phyloP scores from a whole-genome alignment of 192 early-diverging fungal genomes.

The Irineochytrium annulatum region DNA sequence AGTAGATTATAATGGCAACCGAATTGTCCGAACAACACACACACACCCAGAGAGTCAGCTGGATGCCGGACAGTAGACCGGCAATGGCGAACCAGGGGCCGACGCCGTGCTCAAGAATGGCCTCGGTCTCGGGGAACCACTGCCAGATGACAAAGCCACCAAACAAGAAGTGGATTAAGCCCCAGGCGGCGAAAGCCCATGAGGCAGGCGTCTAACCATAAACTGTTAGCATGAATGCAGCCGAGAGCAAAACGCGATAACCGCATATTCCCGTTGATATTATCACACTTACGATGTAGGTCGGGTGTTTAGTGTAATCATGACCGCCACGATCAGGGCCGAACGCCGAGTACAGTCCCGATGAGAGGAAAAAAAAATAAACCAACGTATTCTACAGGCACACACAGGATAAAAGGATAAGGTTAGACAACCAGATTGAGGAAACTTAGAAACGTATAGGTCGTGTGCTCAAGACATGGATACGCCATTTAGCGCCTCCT shows the following conservation, averaged over 20 bases:
- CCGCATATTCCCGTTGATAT: background rate
- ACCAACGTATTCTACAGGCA: constrained; percentile 64
- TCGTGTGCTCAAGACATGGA: too few species aligned
- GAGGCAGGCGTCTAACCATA: constrained; percentile 47
- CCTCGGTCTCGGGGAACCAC: constrained; percentile 54
- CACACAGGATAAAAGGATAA: too few species aligned
- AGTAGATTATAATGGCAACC: background rate
- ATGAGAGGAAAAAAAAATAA: constrained; percentile 59
- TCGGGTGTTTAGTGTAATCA: background rate
- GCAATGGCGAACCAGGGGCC: constrained; percentile 63
- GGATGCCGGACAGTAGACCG: constrained; percentile 51
- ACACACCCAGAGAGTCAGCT: constrained; percentile 61
- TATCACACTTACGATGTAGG: background rate
- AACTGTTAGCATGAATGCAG: background rate
- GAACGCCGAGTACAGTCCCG: constrained; percentile 50
- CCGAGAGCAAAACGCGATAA: background rate
- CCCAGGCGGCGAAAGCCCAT: constrained; percentile 60
- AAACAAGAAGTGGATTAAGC: constrained; percentile 56
- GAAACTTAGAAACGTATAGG: too few species aligned
- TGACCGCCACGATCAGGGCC: too few species aligned
- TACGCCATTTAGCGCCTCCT: too few species aligned
- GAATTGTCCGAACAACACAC: background rate
- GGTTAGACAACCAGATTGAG: too few species aligned
- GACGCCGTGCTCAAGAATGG: constrained; percentile 53
- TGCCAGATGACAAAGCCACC: constrained; percentile 64